Conservation (phyloP, 495 filamentous ascomycete genomes). For the Podospora appendiculata region DNA sequence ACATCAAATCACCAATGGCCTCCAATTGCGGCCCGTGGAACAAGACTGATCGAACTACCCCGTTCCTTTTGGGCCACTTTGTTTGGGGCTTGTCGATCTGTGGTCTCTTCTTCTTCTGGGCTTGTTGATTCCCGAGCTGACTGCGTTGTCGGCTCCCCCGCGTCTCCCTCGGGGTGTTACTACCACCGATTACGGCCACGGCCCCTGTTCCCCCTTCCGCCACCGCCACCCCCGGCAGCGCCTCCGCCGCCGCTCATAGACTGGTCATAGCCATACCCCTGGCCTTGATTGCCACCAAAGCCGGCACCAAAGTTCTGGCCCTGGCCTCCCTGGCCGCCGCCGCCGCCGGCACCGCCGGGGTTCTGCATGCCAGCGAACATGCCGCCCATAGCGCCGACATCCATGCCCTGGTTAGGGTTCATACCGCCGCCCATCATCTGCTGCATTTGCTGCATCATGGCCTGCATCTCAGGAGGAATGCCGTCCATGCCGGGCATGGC, state of each 20-base stretch:
- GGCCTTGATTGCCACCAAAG: conserved; percentile 42
- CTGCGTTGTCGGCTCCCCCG: too few relatives aligned
- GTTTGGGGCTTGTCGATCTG: too few relatives aligned
- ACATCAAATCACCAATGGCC: too few relatives aligned
- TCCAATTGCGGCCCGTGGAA: too few relatives aligned
- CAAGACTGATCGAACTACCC: too few relatives aligned
- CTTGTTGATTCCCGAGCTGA: too few relatives aligned
- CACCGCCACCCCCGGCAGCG: conserved; percentile 28
- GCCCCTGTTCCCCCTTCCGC: conserved; percentile 36
- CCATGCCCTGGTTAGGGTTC: conserved; percentile 65
- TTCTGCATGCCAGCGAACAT: conserved; percentile 46
- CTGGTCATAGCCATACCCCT: conserved; percentile 49
- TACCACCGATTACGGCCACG: conserved; percentile 26
- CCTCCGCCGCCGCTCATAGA: conserved; percentile 43
- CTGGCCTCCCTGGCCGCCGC: conserved; percentile 39
- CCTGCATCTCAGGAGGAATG: conserved; percentile 71
- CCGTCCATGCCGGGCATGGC: conserved; percentile 46
- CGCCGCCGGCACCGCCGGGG: conserved; percentile 26
- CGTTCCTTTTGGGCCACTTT: too few relatives aligned
- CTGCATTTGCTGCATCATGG: conserved; percentile 73
- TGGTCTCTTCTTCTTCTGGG: too few relatives aligned
- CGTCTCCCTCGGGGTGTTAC: not conserved
- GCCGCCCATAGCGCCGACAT: conserved; percentile 28
- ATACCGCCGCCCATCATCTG: conserved; percentile 78
- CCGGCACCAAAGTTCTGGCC: conserved; percentile 39